phyloP scores from a whole-genome alignment of 139 green algal species.

The Tetraselmis striata region DNA sequence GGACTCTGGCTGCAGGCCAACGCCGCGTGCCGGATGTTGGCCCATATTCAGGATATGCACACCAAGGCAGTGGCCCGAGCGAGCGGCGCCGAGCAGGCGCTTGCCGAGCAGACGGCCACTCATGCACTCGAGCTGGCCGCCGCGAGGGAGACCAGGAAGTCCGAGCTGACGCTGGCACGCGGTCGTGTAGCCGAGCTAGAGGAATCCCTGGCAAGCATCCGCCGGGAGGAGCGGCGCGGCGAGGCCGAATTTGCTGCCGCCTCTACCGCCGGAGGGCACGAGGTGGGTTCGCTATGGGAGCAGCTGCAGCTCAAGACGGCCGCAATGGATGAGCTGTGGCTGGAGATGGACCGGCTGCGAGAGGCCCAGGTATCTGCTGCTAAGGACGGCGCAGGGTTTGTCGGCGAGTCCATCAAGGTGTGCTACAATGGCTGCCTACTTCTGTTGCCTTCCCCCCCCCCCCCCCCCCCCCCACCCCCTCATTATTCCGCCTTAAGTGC shows the following conservation, averaged over 20 bases:
- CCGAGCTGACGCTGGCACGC: background rate
- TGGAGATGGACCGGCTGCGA: background rate
- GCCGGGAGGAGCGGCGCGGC: background rate
- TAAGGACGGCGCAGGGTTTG: background rate
- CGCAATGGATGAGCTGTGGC: background rate
- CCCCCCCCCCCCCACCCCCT: too few species aligned
- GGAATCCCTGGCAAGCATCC: background rate
- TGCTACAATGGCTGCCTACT: too few species aligned
- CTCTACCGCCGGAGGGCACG: background rate
- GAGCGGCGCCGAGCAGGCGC: background rate
- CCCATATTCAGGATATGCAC: background rate
- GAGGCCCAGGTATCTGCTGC: too few species aligned
- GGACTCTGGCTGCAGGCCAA: background rate
- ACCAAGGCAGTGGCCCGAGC: background rate
- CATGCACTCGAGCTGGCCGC: background rate
- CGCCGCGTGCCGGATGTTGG: background rate
- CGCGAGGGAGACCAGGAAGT: background rate
- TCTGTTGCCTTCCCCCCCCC: too few species aligned
- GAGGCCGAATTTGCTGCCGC: background rate
- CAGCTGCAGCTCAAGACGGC: background rate
- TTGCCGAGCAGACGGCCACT: background rate
- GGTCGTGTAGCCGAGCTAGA: background rate
- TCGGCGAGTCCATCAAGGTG: too few species aligned
- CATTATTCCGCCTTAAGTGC: too few species aligned
- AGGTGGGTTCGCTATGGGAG: background rate